phyloP scores from a whole-genome alignment of 2,329 filamentous ascomycete species.

The Mycosphaerella sp. region DNA sequence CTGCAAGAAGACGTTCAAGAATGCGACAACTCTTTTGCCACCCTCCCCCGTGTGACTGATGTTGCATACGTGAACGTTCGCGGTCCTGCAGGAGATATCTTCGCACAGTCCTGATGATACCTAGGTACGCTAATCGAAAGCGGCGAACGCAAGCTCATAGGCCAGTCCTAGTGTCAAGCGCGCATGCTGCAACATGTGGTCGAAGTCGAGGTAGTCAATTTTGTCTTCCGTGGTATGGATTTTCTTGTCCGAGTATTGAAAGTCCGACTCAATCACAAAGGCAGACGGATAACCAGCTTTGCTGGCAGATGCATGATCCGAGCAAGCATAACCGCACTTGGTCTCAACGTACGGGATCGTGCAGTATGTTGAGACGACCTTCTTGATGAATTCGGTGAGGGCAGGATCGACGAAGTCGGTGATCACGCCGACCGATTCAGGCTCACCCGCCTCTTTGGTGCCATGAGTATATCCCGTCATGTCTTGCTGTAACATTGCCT shows the following conservation, averaged over 20 bases:
- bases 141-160: constrained; percentile 74
- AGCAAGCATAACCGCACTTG: constrained; percentile 74
- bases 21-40: no score
- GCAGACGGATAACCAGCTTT: constrained; percentile 69
- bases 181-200: constrained; percentile 89
- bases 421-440: constrained; percentile 85
- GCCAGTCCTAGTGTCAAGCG: constrained; percentile 75
- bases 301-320: constrained; percentile 65
- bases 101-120: background rate
- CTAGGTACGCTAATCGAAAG: constrained; percentile 47
- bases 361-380: constrained; percentile 80
- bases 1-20: no score
- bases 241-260: constrained; percentile 53
- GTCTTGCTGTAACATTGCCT: constrained; percentile 97
- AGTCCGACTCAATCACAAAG: constrained; percentile 69
- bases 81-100: no score
- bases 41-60: no score
- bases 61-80: no score
- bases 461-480: constrained; percentile 89
- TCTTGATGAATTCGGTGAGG: constrained; percentile 85
- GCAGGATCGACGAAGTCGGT: constrained; percentile 80
- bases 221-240: constrained; percentile 66
- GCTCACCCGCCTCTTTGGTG: constrained; percentile 72
- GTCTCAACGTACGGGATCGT: constrained; percentile 80
- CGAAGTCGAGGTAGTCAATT: constrained; percentile 68